phyloP scores from a whole-genome alignment of 257 asterid genomes.

The Nicotiana tomentosiformis region DNA sequence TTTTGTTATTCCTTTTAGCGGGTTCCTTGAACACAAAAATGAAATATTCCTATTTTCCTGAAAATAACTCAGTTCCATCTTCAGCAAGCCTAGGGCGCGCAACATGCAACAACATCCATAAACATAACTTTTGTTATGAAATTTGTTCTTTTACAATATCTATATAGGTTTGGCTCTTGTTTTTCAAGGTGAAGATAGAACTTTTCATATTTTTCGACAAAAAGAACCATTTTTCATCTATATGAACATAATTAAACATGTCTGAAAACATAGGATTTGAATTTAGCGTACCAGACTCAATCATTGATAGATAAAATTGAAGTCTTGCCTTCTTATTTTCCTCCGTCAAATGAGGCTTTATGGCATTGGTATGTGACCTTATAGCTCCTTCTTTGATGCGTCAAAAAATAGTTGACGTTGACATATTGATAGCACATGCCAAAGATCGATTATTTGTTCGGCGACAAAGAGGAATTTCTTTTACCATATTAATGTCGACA shows the following conservation, averaged over 20 bases:
- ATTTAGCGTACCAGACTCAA: neutral
- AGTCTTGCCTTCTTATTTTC: neutral
- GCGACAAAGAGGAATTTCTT: too few relatives aligned
- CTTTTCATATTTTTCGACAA: neutral
- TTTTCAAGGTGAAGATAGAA: neutral
- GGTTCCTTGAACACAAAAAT: neutral
- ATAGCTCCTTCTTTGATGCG: neutral
- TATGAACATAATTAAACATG: neutral
- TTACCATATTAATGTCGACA: too few relatives aligned
- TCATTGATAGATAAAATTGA: slow-evolving; percentile 4
- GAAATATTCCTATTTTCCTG: slow-evolving; percentile 2
- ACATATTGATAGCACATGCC: too few relatives aligned
- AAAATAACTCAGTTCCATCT: neutral
- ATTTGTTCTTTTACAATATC: neutral
- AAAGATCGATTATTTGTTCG: too few relatives aligned
- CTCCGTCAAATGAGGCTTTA: neutral
- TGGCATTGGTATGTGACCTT: neutral
- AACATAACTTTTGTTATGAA: slow-evolving; percentile 1
- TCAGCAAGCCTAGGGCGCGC: neutral
- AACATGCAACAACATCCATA: neutral
- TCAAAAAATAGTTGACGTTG: too few relatives aligned
- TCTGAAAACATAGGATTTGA: neutral
- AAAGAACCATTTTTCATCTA: neutral
- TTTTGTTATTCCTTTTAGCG: slow-evolving; percentile 5
- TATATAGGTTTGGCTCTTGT: neutral